Base-by-base conservation (phyloP, 129 eudicot genomes). In the Sambucus nigra region DNA sequence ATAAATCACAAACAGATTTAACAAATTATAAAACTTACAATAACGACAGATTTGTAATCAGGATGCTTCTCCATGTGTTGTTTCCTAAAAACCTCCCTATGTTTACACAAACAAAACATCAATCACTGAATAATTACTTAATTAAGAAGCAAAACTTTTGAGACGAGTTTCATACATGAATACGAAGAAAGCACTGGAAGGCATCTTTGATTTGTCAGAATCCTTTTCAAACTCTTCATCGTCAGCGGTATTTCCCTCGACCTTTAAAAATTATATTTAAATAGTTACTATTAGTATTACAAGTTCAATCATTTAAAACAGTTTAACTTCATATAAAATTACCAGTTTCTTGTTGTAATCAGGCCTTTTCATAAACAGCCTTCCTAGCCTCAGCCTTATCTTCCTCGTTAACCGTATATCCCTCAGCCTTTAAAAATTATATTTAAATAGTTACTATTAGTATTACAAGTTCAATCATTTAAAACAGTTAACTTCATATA, bases 1-100 rank as follows among this genome's bases (percentile, higher is more conserved):
- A 22, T 9, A 22, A 48, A 35, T 8, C 4, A 22, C 33, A 38
- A 47, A 20, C 14, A 24, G 22, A 3, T 26, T 42, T 18, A 39
- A 25, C 42, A 35, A 35, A 24, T 5, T 25, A 48, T 25, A 59
- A 39, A 4, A 80, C 87, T 77, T 61, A 88, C 94, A 55, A 67
- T 82, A 55, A 94, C 84, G 73, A 88, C 97, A 15, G 87, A 76
- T 60, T 78, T 84, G 66, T 77, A 76, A 33, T 28, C 24, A 24
- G 97, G 94, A 47, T 80, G 55, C 24, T 88, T 74, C 24, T 78
- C 93, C 60, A 83, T 88, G 64, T 20, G 84, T 24, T 67, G 55
- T 61, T 68, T 66, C 67, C 97, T 77, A 2, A 83, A 88, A 11
- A 65, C 80, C 73, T 88, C 94, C 97, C 97, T 88, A 41, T 51